A percentile compares a stretch with the other conserved stretches of the same genome.
These are phyloP conservation scores for Cyberlindnera euphorbiiphila DNA, from an alignment of 805 yeast genomes.

Conservation along the genomic window DNA sequence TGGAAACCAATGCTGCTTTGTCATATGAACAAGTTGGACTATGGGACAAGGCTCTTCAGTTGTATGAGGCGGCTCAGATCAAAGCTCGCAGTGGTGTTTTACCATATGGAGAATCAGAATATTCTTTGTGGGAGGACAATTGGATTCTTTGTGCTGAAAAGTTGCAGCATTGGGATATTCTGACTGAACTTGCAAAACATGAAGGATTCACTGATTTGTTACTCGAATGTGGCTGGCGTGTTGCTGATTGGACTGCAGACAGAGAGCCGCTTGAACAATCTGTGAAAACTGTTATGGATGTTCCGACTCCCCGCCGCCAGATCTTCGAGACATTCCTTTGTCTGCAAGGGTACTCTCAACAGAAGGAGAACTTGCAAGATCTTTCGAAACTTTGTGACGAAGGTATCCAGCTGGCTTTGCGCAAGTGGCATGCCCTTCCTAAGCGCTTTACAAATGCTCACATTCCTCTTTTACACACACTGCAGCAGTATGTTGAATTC, in stretches of 20 bases:
- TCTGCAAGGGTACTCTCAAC: slow-evolving; percentile 90
- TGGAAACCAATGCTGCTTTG: slow-evolving; percentile 88
- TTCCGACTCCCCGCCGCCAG: slow-evolving; percentile 96
- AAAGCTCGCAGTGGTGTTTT: slow-evolving; percentile 93
- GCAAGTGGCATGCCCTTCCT: slow-evolving; percentile 93
- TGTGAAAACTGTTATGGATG: slow-evolving; percentile 95
- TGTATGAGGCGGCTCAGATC: slow-evolving; percentile 94
- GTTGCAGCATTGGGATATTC: slow-evolving; percentile 95
- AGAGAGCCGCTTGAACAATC: slow-evolving; percentile 92
- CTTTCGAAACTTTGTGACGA: slow-evolving; percentile 88
- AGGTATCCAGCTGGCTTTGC: slow-evolving; percentile 87
- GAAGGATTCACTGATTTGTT: slow-evolving; percentile 95
- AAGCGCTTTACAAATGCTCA: slow-evolving; percentile 73
- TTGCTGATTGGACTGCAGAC: slow-evolving; percentile 97
- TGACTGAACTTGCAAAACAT: slow-evolving; percentile 94
- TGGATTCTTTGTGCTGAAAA: slow-evolving; percentile 98
- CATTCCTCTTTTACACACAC: slow-evolving; percentile 82
- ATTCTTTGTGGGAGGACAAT: slow-evolving; percentile 96
- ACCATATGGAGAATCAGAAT: slow-evolving; percentile 94
- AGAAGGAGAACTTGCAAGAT: slow-evolving; percentile 79
- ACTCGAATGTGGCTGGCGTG: slow-evolving; percentile 99
- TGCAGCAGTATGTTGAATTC: slow-evolving; percentile 96
- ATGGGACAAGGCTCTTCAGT: slow-evolving; percentile 90
- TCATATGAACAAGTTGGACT: slow-evolving; percentile 93
- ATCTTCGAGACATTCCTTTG: slow-evolving; percentile 92